These are phyloP conservation scores for Trichoderma asperellum DNA, from an alignment of 2,329 filamentous ascomycete species.

Conservation along the genomic window DNA sequence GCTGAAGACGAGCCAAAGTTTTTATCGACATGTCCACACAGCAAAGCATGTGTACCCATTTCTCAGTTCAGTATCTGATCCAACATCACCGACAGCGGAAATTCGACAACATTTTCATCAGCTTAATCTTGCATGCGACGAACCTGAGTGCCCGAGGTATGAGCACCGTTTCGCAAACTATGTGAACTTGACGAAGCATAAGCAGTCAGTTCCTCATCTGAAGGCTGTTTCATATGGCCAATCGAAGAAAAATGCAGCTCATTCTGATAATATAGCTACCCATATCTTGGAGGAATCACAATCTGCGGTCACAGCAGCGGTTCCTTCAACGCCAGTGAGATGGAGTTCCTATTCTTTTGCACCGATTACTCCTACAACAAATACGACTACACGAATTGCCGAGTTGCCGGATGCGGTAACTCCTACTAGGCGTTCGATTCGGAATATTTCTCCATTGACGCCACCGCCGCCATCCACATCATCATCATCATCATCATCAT, in stretches of 20 bases:
- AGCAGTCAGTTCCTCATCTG: background rate
- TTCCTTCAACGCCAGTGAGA: background rate
- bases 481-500: background rate
- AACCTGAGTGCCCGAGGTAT: conserved; percentile 4
- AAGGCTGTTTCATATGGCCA: background rate
- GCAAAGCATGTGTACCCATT: background rate
- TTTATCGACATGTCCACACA: conserved; percentile 2
- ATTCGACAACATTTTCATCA: background rate
- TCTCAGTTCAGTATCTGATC: accelerated
- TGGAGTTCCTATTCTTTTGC: background rate
- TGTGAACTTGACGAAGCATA: background rate
- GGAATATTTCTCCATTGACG: background rate
- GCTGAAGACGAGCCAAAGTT: conserved; percentile 24
- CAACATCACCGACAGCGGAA: background rate
- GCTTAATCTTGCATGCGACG: background rate
- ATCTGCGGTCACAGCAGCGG: background rate
- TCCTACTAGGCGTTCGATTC: background rate
- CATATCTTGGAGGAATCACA: background rate
- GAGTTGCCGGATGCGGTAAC: background rate
- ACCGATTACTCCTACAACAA: background rate
- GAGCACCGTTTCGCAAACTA: background rate
- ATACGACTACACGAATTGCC: background rate
- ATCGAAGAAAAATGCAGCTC: background rate
- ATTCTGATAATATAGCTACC: background rate
- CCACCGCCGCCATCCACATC: background rate